Evolutionary conservation across 352 stramenopile genomes (phyloP).

Genomic region (Globisporangium nodosum): DNA sequence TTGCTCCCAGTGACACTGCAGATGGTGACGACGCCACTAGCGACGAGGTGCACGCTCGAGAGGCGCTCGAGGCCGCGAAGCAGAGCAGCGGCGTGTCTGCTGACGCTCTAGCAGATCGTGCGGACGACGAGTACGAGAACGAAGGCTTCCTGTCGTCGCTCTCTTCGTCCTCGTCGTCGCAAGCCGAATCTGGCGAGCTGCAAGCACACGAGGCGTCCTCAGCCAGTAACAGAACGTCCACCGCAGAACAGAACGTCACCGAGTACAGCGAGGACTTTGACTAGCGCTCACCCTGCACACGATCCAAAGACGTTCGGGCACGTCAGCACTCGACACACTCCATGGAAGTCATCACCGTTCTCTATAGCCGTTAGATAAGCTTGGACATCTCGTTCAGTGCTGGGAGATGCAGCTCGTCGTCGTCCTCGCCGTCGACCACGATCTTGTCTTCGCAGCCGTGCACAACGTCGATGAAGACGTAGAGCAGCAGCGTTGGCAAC

Average conservation of each 20-base stretch:
- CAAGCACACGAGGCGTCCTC: not conserved
- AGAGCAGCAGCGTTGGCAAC: slow-evolving; percentile 49
- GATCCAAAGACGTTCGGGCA: not conserved
- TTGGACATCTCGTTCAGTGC: slow-evolving; percentile 28
- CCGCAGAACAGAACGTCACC: not conserved
- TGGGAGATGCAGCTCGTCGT: slow-evolving; percentile 8
- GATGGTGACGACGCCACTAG: not conserved
- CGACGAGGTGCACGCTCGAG: not conserved
- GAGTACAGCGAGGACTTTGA: slow-evolving; percentile 69
- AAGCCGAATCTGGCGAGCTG: not conserved
- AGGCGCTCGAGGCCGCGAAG: not conserved
- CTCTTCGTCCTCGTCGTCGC: slow-evolving; percentile 11
- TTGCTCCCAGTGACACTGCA: no score
- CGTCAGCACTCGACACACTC: not conserved
- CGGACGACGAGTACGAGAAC: slow-evolving; percentile 17
- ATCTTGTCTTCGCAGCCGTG: slow-evolving; percentile 61
- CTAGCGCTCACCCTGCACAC: slow-evolving; percentile 2
- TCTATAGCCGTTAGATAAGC: slow-evolving; percentile 18
- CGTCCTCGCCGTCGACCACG: slow-evolving; percentile 22
- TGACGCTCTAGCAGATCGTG: not conserved
- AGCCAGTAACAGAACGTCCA: not conserved
- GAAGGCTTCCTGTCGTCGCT: slow-evolving; percentile 16
- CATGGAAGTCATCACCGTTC: not conserved
- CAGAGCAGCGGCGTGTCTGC: not conserved
- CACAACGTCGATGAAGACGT: slow-evolving; percentile 57